Evolutionary conservation across 2,329 filamentous ascomycete genomes (phyloP), one percentile per base, ranked within the genome.

Genomic region (Claviceps digitariae): DNA sequence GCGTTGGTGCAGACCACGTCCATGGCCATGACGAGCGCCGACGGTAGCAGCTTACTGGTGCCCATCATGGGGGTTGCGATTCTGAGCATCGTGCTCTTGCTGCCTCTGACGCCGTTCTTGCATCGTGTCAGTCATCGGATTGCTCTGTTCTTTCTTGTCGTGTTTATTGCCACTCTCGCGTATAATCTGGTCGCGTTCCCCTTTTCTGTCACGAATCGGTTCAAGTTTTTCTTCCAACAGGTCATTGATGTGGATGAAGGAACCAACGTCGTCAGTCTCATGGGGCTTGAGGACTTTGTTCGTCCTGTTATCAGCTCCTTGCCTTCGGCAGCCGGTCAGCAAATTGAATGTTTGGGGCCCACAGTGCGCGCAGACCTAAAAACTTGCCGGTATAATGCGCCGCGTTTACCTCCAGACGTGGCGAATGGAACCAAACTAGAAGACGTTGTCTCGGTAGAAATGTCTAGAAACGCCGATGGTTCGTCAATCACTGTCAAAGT

Each of bases 131-230:
- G 84, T 1, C 86, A 86, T 64, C 89, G 95, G 55, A 67, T 97
- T 4, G 90, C 93, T 0, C 71, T 84, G 0, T 83, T 95, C 60
- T 68, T 96, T 17, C 74, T 94, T 29, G 64, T 84, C 13, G 72
- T 95, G 9, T 87, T 90, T 56, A 63, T 81, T 25, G 87, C 76
- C 31, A 94, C 89, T 1, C 70, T 94, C 29, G 77, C 90, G 53
- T 97, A 95, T 72, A 95, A 94, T 63, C 78, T 96, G 4, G 70
- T 80, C 2, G 87, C 87, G 1, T 96, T 95, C 67, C 93, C 93
- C 0, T 97, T 97, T 69, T 93, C 88, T 0, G 71, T 79, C 23
- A 77, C 82, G 55, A 86, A 83, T 64, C 80, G 88, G 40, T 81
- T 95, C 67, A 97, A 97, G 68, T 76, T 91, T 48, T 94, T 83